These are phyloP conservation scores for Aspergillus udagawae DNA, from an alignment of 2,329 filamentous ascomycete species.

Conservation along the genomic window DNA sequence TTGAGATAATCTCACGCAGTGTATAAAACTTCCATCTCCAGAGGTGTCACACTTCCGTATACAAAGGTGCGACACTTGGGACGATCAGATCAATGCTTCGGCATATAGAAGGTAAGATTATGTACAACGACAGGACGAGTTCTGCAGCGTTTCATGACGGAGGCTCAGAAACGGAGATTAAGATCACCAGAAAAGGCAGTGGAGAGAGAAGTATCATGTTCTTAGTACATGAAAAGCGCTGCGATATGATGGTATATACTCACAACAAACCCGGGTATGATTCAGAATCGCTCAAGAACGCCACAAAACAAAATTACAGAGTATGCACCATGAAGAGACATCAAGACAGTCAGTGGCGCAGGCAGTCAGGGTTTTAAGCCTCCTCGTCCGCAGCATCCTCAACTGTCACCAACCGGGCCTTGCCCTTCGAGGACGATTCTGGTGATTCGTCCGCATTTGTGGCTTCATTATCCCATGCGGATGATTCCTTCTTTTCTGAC, in stretches of 20 bases:
- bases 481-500: neutral
- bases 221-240: neutral
- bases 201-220: neutral
- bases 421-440: constrained; percentile 30
- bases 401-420: constrained; percentile 31
- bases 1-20: neutral
- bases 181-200: neutral
- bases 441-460: constrained; percentile 8
- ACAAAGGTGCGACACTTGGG: neutral
- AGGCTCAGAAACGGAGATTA: neutral
- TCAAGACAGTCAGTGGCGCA: neutral
- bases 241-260: neutral
- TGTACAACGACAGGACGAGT: neutral
- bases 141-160: neutral
- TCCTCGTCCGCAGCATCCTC: constrained; percentile 34
- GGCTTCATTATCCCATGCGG: neutral
- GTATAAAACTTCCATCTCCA: neutral
- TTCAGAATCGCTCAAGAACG: constrained; percentile 8
- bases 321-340: neutral
- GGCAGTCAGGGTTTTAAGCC: constrained; percentile 7
- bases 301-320: neutral
- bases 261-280: constrained; percentile 15
- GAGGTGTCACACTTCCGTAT: neutral
- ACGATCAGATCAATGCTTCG: neutral
- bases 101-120: neutral